Base-by-base conservation (phyloP, 179 eudicot species). In the Pouteria campechiana region DNA sequence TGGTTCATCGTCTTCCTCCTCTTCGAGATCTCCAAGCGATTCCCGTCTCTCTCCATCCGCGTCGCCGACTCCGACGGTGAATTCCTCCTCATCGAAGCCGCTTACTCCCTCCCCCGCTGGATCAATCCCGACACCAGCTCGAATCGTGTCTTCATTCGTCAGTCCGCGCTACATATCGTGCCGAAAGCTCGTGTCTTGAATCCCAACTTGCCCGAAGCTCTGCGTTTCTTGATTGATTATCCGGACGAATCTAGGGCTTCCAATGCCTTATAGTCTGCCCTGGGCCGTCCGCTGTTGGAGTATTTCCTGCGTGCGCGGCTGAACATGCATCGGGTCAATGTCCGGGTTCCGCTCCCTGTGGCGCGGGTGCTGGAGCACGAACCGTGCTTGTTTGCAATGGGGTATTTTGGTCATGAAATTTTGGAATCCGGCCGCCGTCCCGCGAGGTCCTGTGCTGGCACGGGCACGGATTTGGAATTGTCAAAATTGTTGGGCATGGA, bases 1-100 rank as follows among this genome's bases (percentile, higher is more conserved):
- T 90, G 98, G 98, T 90, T 90, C 60, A 68, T 65, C 19, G 92
- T 82, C 27, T 81, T 55, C 55, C 76, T 86, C 15, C 78, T 90
- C 22, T 71, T 76, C 49, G 55, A 57, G 20, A 15, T 72, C 20
- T 69, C 90, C 25, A 58, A n/a, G n/a, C 12, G 13, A 0, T 73
- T 81, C 52, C 76, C 76, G 11, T 17, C 59, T 15, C 58, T 90
- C 29, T 76, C 87, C 0, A 35, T 87, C 28, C 59, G 71, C 3
- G 78, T 76, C 3, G 64, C 64, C 59, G 98, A 86, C 43, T 48
- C 82, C 6, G 98, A 90, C 31, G 98, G 94, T 5, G 90, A 90
- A 28, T 86, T 90, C 30, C 70, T 90, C 3, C 67, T 90, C 5
- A 90, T 90, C n/a, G 96, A 90, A 35, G 65, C 89, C 10, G 98